These are phyloP conservation scores for Penicillium soppii DNA, from an alignment of 495 filamentous ascomycete genomes.

Conservation along the genomic window DNA sequence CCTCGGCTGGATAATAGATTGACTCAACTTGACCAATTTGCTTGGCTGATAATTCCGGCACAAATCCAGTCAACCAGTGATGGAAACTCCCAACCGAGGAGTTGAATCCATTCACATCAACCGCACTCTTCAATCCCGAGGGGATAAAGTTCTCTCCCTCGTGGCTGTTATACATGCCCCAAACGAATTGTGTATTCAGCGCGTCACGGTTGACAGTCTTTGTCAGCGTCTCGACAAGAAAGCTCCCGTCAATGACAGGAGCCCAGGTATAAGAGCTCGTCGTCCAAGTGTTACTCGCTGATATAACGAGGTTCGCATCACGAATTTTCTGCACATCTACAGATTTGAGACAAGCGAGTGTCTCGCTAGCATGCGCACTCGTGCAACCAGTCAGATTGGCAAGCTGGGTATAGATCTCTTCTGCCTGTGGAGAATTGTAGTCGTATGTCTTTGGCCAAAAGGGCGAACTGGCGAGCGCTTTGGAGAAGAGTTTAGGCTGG, in stretches of 20 bases:
- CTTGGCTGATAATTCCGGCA: constrained; percentile 43
- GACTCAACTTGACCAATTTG: constrained; percentile 37
- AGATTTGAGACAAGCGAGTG: constrained; percentile 49
- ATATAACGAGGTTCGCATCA: constrained; percentile 45
- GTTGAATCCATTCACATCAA: constrained; percentile 41
- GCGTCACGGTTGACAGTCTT: constrained; percentile 34
- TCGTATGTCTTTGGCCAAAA: constrained; percentile 62
- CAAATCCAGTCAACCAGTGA: constrained; percentile 50
- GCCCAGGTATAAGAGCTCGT: constrained; percentile 57
- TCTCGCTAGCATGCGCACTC: constrained; percentile 22
- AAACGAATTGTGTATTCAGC: constrained; percentile 48
- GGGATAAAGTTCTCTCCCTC: constrained; percentile 62
- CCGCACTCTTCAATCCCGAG: constrained; percentile 37
- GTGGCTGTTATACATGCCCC: constrained; percentile 58
- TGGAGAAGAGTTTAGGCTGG: constrained; percentile 41
- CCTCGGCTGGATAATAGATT: constrained; percentile 45
- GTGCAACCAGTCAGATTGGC: constrained; percentile 47
- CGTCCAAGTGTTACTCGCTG: constrained; percentile 47
- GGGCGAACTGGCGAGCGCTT: constrained; percentile 58
- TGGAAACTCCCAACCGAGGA: constrained; percentile 44
- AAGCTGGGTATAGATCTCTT: constrained; percentile 48
- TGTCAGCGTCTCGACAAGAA: constrained; percentile 47
- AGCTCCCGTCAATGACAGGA: constrained; percentile 57
- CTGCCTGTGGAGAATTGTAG: constrained; percentile 47
- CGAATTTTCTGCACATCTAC: constrained; percentile 50